Conservation (phyloP, 2,329 filamentous ascomycete species). For the Exserohilum rostratum region DNA sequence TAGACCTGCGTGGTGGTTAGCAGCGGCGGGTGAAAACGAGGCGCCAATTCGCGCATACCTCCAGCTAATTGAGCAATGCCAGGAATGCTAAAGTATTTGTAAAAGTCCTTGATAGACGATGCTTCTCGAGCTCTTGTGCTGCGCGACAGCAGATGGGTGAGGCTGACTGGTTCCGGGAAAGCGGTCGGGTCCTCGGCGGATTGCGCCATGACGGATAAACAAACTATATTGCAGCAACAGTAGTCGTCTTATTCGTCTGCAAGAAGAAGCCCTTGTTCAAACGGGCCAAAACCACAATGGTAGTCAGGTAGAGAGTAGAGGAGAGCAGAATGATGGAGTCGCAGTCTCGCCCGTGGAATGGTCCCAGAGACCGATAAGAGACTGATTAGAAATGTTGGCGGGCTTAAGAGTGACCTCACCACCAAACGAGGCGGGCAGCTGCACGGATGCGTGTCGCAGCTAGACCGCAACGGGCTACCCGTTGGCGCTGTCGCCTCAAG, state of each 20-base stretch:
- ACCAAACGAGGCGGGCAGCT: slow-evolving; percentile 3
- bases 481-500: neutral
- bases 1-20: slow-evolving; percentile 66
- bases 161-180: slow-evolving; percentile 66
- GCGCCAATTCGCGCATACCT: slow-evolving; percentile 47
- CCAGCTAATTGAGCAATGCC: slow-evolving; percentile 67
- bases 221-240: neutral
- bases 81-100: slow-evolving; percentile 77
- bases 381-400: slow-evolving; percentile 34
- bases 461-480: slow-evolving; percentile 15
- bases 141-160: slow-evolving; percentile 79
- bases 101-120: slow-evolving; percentile 79
- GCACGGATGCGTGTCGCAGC: slow-evolving; percentile 9
- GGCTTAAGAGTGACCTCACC: slow-evolving; percentile 25
- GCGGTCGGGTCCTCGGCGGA: slow-evolving; percentile 32
- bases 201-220: slow-evolving; percentile 28
- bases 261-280: slow-evolving; percentile 2
- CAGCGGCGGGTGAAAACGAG: neutral
- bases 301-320: slow-evolving; percentile 2
- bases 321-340: slow-evolving; percentile 10
- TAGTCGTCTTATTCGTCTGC: neutral
- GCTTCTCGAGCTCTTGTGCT: slow-evolving; percentile 68
- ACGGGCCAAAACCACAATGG: slow-evolving; percentile 14
- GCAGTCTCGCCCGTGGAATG: slow-evolving; percentile 14
- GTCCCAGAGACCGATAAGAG: slow-evolving; percentile 27